Percentiles rank a stretch among this genome's conserved stretches.
These are phyloP conservation scores for Aurinia saxatilis DNA, from an alignment of 345 rosid genomes.

Conservation along the genomic window DNA sequence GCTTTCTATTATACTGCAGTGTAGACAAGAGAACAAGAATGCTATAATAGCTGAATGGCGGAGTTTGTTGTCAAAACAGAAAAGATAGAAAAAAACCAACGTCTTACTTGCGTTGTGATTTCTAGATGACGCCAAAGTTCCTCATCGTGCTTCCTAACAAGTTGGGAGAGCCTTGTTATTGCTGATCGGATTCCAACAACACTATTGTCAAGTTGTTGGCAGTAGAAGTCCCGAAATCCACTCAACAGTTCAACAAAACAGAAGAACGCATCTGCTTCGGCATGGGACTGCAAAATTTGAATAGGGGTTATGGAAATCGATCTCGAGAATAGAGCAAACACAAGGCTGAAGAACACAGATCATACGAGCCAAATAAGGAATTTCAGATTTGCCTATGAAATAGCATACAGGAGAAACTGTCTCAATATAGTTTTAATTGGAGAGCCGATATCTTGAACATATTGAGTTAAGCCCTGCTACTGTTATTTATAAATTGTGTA, in stretches of 20 bases:
- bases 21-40: not conserved
- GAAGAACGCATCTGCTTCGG: conserved; percentile 37
- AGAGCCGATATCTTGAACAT: not conserved
- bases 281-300: conserved; percentile 29
- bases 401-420: not conserved
- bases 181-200: conserved; percentile 90
- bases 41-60: not conserved
- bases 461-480: not conserved
- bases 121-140: conserved; percentile 99
- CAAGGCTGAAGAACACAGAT: not conserved
- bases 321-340: not conserved
- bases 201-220: conserved; percentile 98
- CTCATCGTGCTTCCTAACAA: conserved; percentile 90
- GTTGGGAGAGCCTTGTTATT: conserved; percentile 67
- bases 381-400: no score
- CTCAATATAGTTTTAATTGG: not conserved
- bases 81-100: not conserved
- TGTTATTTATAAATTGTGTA: not conserved
- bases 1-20: not conserved
- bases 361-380: not conserved
- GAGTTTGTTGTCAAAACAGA: not conserved
- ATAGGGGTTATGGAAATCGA: conserved; percentile 1
- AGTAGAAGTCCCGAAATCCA: conserved; percentile 92
- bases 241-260: conserved; percentile 92
- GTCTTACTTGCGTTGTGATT: conserved; percentile 82